Evolutionary conservation across 352 stramenopile species (phyloP).

Genomic region (Pythium chondricola): DNA sequence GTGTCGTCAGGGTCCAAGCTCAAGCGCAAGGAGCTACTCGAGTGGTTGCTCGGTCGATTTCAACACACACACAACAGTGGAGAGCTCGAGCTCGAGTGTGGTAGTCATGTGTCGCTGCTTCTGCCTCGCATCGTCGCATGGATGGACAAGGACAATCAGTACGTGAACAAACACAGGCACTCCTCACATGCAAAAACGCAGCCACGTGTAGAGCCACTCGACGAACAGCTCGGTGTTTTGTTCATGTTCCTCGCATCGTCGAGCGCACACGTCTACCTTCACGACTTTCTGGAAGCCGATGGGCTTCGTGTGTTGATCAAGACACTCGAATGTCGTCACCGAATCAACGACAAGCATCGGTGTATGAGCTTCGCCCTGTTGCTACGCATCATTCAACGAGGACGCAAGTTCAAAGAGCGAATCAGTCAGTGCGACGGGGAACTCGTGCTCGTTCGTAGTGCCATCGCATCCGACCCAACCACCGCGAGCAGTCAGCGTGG

Average conservation of each 20-base stretch:
- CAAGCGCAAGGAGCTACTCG: conserved; percentile 44
- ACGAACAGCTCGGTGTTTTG: conserved; percentile 45
- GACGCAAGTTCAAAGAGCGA: conserved; percentile 31
- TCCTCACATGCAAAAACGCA: background rate
- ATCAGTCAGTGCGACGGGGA: conserved; percentile 43
- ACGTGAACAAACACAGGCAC: too few relatives aligned
- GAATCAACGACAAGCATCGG: conserved; percentile 17
- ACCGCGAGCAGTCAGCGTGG: conserved; percentile 4
- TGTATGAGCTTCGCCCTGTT: conserved; percentile 32
- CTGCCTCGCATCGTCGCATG: conserved; percentile 54
- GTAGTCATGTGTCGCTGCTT: conserved; percentile 40
- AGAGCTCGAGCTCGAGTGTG: conserved; percentile 39
- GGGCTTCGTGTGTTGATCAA: conserved; percentile 41
- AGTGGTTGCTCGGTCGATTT: conserved; percentile 41
- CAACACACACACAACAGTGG: conserved; percentile 1
- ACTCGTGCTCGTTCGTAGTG: conserved; percentile 32
- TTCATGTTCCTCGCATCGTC: conserved; percentile 36
- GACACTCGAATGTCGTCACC: conserved; percentile 12
- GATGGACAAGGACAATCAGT: conserved; percentile 46
- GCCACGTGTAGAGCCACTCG: conserved; percentile 20
- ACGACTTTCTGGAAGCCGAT: conserved; percentile 47
- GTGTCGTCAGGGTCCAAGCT: conserved; percentile 29
- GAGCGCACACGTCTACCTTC: conserved; percentile 34
- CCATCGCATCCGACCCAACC: conserved; percentile 11
- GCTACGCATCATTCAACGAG: conserved; percentile 34